phyloP scores from a whole-genome alignment of 2,329 filamentous ascomycete species.

The Thielaviopsis euricoi region DNA sequence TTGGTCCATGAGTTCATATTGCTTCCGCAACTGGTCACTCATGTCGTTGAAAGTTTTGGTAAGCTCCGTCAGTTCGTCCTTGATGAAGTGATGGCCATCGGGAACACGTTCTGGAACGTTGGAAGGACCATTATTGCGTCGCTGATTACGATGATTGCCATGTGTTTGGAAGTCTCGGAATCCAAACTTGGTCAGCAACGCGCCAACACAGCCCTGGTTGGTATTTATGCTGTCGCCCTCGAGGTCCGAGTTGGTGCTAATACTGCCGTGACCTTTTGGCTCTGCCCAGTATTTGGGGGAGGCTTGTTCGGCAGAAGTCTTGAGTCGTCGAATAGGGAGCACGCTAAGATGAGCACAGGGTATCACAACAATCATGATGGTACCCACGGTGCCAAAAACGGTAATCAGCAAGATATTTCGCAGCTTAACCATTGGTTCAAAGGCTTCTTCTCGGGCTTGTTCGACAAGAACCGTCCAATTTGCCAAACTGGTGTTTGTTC shows the following conservation, averaged over 20 bases:
- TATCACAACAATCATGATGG: slow-evolving; percentile 54
- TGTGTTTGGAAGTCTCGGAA: slow-evolving; percentile 9
- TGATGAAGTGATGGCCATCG: slow-evolving; percentile 56
- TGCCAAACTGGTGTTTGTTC: slow-evolving; percentile 49
- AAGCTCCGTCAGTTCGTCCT: slow-evolving; percentile 73
- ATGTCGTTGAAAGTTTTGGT: slow-evolving; percentile 83
- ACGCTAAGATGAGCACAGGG: slow-evolving; percentile 73
- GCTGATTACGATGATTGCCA: slow-evolving; percentile 17
- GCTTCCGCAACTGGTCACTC: slow-evolving; percentile 76
- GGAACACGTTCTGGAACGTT: slow-evolving; percentile 74
- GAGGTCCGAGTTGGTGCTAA: neutral
- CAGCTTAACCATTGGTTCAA: slow-evolving; percentile 56
- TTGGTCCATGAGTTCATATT: slow-evolving; percentile 71
- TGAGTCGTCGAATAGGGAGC: slow-evolving; percentile 60
- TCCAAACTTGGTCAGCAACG: slow-evolving; percentile 12
- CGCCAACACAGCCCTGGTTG: slow-evolving; percentile 8
- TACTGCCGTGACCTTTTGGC: neutral
- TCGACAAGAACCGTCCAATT: slow-evolving; percentile 77
- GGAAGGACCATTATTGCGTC: slow-evolving; percentile 41
- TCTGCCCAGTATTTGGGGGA: neutral
- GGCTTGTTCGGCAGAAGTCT: slow-evolving; percentile 46
- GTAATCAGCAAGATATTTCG: slow-evolving; percentile 68
- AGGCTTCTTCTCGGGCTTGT: slow-evolving; percentile 57
- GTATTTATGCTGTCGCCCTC: neutral
- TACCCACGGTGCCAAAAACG: slow-evolving; percentile 66